Base-by-base conservation (phyloP, 805 yeast species). In the Starmerella scarabaei region DNA sequence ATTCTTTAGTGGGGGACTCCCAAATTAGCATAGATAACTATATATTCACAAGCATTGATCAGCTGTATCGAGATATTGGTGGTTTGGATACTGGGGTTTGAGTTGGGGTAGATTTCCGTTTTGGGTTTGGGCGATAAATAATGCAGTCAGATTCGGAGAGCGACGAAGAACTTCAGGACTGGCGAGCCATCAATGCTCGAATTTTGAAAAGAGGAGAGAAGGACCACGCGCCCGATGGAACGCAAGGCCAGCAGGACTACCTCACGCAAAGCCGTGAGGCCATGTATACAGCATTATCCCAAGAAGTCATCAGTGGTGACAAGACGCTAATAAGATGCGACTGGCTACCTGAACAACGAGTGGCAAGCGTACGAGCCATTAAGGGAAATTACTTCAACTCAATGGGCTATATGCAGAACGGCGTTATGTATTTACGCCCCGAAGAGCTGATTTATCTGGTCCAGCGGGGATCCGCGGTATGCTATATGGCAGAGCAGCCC, bases 181-280 rank as follows among this genome's bases (percentile, higher is more conserved):
- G 69, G 69, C 37, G 59, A 17, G 37, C 53, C 35, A 50, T 64
- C 14, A 51, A 41, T 20, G 39, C 52, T 18, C 30, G 38, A 3
- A 47, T 53, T 1, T 37, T 54, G 2, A 79, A 75, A 48, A 63
- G 88, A 44, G 94, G 94, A 2, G 85, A 75, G 42, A 86, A 86
- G 55, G 94, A 82, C 49, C 80, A 75, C 49, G 93, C 76, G 44
- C 94, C 93, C 0, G 88, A 79, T 54, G 84, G 82, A 0, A 76
- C 85, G 0, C 50, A 53, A 5, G 54, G 63, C 5, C 91, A 81
- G 55, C 55, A 52, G 4, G 43, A 54, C 3, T 57, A 63, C 15
- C 63, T 86, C 4, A 60, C 62, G 9, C 64, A 64, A 20, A 73
- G 88, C 9, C 63, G 81, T 38, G 60, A 69, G 23, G 75, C 78